Evolutionary conservation across 176 grass and related monocot genomes (phyloP).

Genomic region (Oryza glumipatula): DNA sequence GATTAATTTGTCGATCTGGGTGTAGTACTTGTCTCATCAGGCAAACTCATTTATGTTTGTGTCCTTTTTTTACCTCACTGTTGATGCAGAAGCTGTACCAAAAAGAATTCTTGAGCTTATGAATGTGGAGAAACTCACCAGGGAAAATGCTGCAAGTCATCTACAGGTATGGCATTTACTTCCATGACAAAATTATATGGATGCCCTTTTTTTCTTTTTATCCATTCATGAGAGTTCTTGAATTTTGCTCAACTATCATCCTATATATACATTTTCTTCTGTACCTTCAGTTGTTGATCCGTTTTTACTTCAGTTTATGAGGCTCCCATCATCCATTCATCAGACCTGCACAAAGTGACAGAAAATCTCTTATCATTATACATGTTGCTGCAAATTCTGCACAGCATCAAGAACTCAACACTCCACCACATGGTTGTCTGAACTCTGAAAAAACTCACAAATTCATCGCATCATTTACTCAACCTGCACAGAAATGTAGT

Average conservation of each 20-base stretch:
- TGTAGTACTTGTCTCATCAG: too few species aligned
- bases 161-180: conserved; percentile 67
- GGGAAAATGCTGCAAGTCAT: conserved; percentile 96
- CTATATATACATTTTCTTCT: neutral
- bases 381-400: neutral
- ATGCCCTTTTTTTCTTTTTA: neutral
- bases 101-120: conserved; percentile 91
- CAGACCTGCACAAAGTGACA: neutral
- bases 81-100: conserved; percentile 82
- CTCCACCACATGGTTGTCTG: neutral
- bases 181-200: conserved; percentile 10
- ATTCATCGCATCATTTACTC: neutral
- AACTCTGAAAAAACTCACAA: neutral
- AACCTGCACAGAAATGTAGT: neutral
- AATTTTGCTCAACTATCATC: neutral
- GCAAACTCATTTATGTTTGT: too few species aligned
- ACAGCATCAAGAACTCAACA: neutral
- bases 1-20: too few species aligned
- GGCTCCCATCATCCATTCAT: neutral
- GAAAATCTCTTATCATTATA: neutral
- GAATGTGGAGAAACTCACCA: conserved; percentile 81
- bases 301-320: neutral
- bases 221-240: conserved; percentile 9
- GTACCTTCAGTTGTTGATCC: neutral
- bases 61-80: too few species aligned